Evolutionary conservation across 169 alveolate species (phyloP).

Genomic region (Plasmodium fragile): DNA sequence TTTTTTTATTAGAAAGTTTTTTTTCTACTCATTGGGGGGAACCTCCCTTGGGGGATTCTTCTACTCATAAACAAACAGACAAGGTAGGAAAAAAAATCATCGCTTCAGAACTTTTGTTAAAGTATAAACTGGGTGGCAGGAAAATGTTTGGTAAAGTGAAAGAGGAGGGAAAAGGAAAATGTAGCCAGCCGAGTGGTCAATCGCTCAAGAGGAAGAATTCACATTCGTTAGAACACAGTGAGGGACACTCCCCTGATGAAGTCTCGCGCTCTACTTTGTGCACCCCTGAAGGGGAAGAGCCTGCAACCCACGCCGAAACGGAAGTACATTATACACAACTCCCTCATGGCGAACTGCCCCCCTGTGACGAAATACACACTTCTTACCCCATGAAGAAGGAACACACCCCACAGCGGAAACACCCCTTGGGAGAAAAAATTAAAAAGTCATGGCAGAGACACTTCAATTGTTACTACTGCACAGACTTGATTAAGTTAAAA

Average conservation of each 20-base stretch:
- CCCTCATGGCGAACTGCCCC: not conserved
- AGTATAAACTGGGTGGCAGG: not conserved
- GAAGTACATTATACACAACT: not conserved
- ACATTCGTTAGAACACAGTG: not conserved
- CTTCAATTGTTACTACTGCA: constrained; percentile 49
- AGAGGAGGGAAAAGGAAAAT: not conserved
- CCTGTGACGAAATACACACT: not conserved
- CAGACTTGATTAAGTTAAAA: constrained; percentile 34
- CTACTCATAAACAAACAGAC: not conserved
- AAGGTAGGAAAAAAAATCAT: constrained; percentile 2
- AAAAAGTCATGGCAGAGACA: constrained; percentile 29
- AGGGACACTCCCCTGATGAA: not conserved
- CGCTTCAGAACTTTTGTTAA: not conserved
- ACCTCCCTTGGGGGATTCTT: not conserved
- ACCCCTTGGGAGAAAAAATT: not conserved
- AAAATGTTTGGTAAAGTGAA: not conserved
- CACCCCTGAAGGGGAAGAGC: not conserved
- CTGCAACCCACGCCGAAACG: not conserved
- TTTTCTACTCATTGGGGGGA: not conserved
- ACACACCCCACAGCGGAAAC: not conserved
- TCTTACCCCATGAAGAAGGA: not conserved
- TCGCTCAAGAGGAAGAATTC: not conserved
- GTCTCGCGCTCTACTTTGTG: not conserved
- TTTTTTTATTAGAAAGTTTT: constrained; percentile 23
- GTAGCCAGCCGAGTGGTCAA: not conserved